A percentile compares a stretch with the other conserved stretches of the same genome.
Evolutionary conservation across 306 rosid species (phyloP).

Genomic region (Cucumis hystrix): DNA sequence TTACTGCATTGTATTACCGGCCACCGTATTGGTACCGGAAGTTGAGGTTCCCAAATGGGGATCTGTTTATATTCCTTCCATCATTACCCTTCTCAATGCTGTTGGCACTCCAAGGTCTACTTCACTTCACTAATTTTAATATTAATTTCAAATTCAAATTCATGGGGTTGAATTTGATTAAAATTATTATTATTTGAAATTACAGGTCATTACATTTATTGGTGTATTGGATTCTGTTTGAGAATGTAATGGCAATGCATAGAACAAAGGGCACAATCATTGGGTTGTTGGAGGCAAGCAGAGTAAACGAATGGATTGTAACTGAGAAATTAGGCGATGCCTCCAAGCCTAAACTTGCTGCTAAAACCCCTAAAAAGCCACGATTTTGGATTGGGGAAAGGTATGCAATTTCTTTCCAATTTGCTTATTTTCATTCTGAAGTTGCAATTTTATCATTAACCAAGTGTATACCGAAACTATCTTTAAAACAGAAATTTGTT

Average conservation of each 20-base stretch:
- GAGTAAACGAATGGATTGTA: slow-evolving; percentile 86
- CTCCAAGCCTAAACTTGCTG: slow-evolving; percentile 30
- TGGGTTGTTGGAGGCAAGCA: slow-evolving; percentile 51
- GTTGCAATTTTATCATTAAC: no score
- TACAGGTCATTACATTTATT: slow-evolving; percentile 52
- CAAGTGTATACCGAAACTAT: no score
- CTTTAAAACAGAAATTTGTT: no score
- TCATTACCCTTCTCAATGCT: slow-evolving; percentile 45
- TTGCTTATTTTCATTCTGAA: no score
- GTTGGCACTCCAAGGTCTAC: slow-evolving; percentile 46
- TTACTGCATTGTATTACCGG: slow-evolving; percentile 46
- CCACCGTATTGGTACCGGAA: slow-evolving; percentile 49
- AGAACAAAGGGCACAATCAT: slow-evolving; percentile 74
- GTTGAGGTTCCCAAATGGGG: slow-evolving; percentile 58
- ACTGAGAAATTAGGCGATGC: slow-evolving; percentile 82
- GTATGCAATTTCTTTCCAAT: not conserved
- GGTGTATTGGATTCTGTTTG: slow-evolving; percentile 73
- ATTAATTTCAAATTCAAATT: no score
- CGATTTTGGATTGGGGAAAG: slow-evolving; percentile 57
- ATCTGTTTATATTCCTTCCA: slow-evolving; percentile 40
- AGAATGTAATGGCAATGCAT: slow-evolving; percentile 79
- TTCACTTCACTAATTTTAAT: no score
- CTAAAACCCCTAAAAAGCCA: slow-evolving; percentile 29
- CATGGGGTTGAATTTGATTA: no score
- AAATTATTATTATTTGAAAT: no score